These are phyloP conservation scores for Oxytropis ochrocephala DNA, from an alignment of 306 rosid species.

Conservation along the genomic window DNA sequence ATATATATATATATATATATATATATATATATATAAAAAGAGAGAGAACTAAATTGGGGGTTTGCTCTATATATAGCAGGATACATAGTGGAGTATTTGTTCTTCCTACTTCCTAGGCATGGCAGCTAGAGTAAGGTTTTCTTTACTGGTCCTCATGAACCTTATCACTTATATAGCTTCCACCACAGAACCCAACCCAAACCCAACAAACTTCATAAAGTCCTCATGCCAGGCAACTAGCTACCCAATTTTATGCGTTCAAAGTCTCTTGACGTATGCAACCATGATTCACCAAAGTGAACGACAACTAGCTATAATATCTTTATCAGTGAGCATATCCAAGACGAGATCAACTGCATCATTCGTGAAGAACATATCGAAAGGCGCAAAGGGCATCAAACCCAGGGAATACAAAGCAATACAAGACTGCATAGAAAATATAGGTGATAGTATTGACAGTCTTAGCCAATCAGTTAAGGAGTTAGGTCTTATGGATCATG, in stretches of 20 bases:
- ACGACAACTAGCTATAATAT: slow-evolving; percentile 48
- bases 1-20: no score
- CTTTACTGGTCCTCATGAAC: slow-evolving; percentile 21
- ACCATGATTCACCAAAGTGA: slow-evolving; percentile 40
- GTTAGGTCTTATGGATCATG: slow-evolving; percentile 35
- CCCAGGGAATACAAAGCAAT: slow-evolving; percentile 47
- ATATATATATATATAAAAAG: no score
- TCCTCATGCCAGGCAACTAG: slow-evolving; percentile 53
- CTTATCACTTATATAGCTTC: slow-evolving; percentile 10
- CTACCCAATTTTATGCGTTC: slow-evolving; percentile 56
- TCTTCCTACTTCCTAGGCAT: slow-evolving; percentile 19
- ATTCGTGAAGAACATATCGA: slow-evolving; percentile 42
- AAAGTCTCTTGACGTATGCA: slow-evolving; percentile 39
- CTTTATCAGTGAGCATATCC: slow-evolving; percentile 60
- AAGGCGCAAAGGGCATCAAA: slow-evolving; percentile 34
- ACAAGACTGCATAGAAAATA: slow-evolving; percentile 71
- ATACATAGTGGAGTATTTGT: neutral
- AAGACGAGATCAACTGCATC: slow-evolving; percentile 36
- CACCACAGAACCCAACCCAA: slow-evolving; percentile 17
- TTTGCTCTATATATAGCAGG: no score
- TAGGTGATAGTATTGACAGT: slow-evolving; percentile 56
- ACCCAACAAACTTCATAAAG: slow-evolving; percentile 43
- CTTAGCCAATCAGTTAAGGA: slow-evolving; percentile 52
- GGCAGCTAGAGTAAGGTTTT: slow-evolving; percentile 35
- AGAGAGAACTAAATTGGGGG: no score